phyloP scores from a whole-genome alignment of 805 yeast species.

The Candida stauntonica region DNA sequence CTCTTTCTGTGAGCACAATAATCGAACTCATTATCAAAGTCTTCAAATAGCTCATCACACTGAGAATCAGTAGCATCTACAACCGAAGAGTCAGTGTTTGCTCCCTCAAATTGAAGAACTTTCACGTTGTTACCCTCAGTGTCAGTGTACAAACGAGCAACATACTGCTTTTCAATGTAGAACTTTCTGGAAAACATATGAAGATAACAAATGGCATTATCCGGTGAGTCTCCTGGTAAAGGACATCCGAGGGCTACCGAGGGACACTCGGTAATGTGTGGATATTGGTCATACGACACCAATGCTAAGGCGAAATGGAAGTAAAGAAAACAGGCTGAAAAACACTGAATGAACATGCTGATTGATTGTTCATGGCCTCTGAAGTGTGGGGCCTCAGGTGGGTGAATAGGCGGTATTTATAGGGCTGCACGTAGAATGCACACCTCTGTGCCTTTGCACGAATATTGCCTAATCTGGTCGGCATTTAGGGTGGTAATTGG shows the following conservation, averaged over 20 bases:
- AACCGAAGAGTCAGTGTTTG: background rate
- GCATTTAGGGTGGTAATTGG: too few relatives aligned
- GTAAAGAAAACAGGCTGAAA: background rate
- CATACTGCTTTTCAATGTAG: background rate
- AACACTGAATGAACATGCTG: background rate
- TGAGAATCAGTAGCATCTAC: background rate
- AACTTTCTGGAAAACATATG: background rate
- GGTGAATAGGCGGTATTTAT: background rate
- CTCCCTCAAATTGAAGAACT: background rate
- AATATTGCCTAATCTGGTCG: too few relatives aligned
- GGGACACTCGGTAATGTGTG: background rate
- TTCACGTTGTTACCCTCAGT: background rate
- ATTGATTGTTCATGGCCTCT: background rate
- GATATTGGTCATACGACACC: background rate
- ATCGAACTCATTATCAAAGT: background rate
- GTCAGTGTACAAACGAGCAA: background rate
- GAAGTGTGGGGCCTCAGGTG: background rate
- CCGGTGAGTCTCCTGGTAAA: background rate
- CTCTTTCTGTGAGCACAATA: background rate
- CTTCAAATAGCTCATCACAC: background rate
- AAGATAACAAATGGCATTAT: background rate
- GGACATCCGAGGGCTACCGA: background rate
- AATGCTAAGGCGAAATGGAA: background rate
- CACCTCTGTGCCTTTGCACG: too few relatives aligned
- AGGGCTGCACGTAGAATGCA: too few relatives aligned